Base-by-base conservation (phyloP, 306 rosid species). In the Sindora glabra region DNA sequence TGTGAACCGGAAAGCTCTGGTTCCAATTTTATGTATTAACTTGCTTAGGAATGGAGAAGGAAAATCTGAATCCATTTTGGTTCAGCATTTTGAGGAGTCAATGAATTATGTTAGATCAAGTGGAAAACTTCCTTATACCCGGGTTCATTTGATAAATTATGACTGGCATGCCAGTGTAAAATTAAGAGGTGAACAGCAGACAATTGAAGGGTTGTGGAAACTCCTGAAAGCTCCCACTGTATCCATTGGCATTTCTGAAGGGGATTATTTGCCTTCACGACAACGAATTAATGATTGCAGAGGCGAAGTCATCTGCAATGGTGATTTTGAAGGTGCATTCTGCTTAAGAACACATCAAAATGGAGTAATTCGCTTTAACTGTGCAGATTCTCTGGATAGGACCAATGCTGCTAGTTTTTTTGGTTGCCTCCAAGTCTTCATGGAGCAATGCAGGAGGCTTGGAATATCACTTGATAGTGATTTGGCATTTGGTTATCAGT, bases 371-470 rank as follows among this genome's bases (percentile, higher is more conserved):
- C 96, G 97, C 58, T 89, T 82, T 74, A 94, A 94, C 79, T 94
- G 99, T 80, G 99, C 99, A 0, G 99, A 94, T 80, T 94, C 99
- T 65, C 79, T 94, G 77, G 99, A 94, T 74, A 84, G 99, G 80
- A 94, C 99, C 47, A 94, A 94, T 82, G 99, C 99, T 59, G 99
- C 99, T 73, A 94, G 99, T 74, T 94, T 68, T 74, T 94, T 94
- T 77, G 96, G 95, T 48, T 72, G 87, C 69, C 99, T 94, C 68
- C 97, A 94, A 75, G 97, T 81, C 62, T 94, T 94, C 59, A 81
- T 73, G 61, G 99, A 94, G 87, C 99, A 94, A 80, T 94, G 99
- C 73, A 89, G 99, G 82, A 81, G 99, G 47, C 90, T 94, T 17
- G 85, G 91, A 48, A 89, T 89, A 76, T 94, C 94, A 42, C 89